These are phyloP conservation scores for Pleurotus tuoliensis DNA, from an alignment of 768 basidiomycete species.

Conservation along the genomic window DNA sequence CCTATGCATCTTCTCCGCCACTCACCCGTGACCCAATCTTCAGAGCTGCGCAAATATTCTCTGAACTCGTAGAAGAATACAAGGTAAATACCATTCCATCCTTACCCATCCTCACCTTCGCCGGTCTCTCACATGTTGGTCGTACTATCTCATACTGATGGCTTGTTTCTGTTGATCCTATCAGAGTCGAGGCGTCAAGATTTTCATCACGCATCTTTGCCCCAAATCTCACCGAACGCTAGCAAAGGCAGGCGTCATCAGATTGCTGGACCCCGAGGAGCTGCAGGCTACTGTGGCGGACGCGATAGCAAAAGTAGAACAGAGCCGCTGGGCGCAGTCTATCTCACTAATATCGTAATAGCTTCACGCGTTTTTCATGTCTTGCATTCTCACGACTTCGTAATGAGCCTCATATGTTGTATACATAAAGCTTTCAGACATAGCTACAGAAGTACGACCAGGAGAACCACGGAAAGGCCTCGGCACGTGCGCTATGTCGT, in stretches of 20 bases:
- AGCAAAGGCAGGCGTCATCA: conserved; percentile 46
- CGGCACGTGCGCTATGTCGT: too few species aligned
- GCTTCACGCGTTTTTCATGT: too few species aligned
- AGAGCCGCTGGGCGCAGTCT: conserved; percentile 20
- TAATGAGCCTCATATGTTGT: too few species aligned
- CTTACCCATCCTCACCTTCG: neutral
- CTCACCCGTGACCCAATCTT: neutral
- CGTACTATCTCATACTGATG: neutral
- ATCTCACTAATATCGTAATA: neutral
- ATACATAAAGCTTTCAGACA: too few species aligned
- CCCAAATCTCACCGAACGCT: conserved; percentile 36
- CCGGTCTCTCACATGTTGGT: neutral
- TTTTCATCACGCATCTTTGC: conserved; percentile 50
- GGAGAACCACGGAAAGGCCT: too few species aligned
- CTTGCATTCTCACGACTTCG: too few species aligned
- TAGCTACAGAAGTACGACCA: too few species aligned
- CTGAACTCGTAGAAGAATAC: conserved; percentile 77
- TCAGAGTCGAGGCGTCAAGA: conserved; percentile 45
- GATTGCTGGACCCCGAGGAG: conserved; percentile 43
- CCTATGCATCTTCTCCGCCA: too few species aligned
- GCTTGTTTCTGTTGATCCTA: neutral
- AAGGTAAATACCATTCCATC: conserved; percentile 37
- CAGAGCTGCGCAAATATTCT: conserved; percentile 82
- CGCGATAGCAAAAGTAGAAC: conserved; percentile 37
- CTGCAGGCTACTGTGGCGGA: conserved; percentile 48